phyloP scores from a whole-genome alignment of 495 filamentous ascomycete genomes.

The Chlorociboria aeruginascens region DNA sequence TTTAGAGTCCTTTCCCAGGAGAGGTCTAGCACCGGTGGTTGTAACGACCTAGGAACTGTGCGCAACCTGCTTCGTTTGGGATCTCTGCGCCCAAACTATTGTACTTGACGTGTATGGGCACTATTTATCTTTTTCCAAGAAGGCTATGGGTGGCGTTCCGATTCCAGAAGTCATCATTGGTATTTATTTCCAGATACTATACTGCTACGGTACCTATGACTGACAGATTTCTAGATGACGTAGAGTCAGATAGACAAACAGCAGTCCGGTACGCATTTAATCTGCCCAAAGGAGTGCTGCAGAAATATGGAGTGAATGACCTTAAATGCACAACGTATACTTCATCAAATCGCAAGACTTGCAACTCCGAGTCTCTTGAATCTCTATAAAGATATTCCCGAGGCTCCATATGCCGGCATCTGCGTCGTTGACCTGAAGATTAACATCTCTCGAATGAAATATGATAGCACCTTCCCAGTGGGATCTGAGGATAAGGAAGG shows the following conservation, averaged over 20 bases:
- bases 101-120: too few species aligned
- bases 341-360: neutral
- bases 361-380: constrained; percentile 12
- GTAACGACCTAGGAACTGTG: too few species aligned
- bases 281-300: constrained; percentile 1
- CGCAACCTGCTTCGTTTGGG: too few species aligned
- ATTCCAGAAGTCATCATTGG: neutral
- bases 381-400: constrained; percentile 6
- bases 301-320: neutral
- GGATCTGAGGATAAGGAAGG: neutral
- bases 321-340: neutral
- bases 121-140: too few species aligned
- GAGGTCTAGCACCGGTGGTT: too few species aligned
- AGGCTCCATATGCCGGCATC: constrained; percentile 3
- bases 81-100: too few species aligned
- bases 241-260: neutral
- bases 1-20: too few species aligned
- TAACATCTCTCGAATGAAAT: neutral
- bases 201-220: neutral
- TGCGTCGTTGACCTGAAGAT: neutral
- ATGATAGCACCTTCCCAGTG: neutral
- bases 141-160: neutral
- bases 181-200: neutral
- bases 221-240: neutral
- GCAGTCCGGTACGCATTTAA: neutral